Base-by-base conservation (phyloP, 2,329 filamentous ascomycete species). In the Fusarium sp. region DNA sequence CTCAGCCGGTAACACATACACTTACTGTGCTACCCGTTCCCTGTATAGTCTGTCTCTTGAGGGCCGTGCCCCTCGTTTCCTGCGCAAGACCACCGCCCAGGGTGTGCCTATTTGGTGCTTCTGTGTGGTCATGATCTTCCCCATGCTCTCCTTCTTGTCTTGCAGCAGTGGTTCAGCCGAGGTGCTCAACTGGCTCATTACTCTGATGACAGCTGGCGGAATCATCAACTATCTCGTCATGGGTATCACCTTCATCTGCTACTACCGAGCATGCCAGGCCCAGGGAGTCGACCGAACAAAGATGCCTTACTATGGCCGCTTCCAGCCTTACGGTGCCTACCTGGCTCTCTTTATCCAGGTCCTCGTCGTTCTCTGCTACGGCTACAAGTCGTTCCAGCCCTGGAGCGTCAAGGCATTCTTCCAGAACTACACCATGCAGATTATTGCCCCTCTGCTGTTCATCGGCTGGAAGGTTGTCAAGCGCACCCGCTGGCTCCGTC, bases 21-120 rank as follows among this genome's bases (percentile, higher is more conserved):
- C 86, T 25, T 88, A 88, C 79, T 87, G 85, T 69, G 85, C 86
- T 8, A 87, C 85, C 14, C 84, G 86, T 35, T 86, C 85, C 2
- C 83, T 88, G 15, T 88, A 87, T 71, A 85, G 86, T 40, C 84
- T 90, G 17, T 87, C 88, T 15, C 80, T 84, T 40, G 85, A 88
- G 76, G 86, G 86, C 15, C 86, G 86, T 56, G 86, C 86, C 2
- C 86, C 86, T 35, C 80, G 81, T 54, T 79, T 92, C 78, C 85
- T 93, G 25, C 85, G 86, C 71, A 87, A 89, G 79, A 90, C 87
- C 78, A 93, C 88, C 11, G 86, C 84, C 73, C 86, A 87, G 12
- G 91, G 91, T 78, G 90, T 91, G 0, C 90, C 90, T 11, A 86
- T 91, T 74, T 91, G 86, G 79, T 88, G 87, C 77, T 90, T 91